Evolutionary conservation across 768 basidiomycete species (phyloP).

Genomic region (Podaxis sp.): DNA sequence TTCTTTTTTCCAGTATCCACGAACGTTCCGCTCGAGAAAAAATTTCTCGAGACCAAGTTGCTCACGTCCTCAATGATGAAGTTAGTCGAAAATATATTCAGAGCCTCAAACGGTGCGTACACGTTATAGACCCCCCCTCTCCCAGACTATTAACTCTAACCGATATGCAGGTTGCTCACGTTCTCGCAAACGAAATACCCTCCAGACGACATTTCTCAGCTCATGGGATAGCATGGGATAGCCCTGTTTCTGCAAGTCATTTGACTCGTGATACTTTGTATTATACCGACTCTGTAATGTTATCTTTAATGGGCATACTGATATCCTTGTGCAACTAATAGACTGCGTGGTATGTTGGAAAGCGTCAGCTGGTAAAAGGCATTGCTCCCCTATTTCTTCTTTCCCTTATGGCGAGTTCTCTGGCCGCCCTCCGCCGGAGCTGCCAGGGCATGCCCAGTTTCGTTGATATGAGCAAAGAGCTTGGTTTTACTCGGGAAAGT

Average conservation of each 20-base stretch:
- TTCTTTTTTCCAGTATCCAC: constrained; percentile 68
- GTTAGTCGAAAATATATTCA: constrained; percentile 99
- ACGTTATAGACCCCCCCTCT: not conserved
- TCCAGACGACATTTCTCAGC: constrained; percentile 85
- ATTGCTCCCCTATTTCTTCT: constrained; percentile 28
- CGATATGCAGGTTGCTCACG: constrained; percentile 69
- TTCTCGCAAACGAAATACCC: constrained; percentile 97
- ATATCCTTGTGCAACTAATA: not conserved
- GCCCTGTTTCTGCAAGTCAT: not conserved
- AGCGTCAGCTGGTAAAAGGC: not conserved
- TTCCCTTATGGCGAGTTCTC: constrained; percentile 32
- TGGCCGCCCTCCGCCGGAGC: constrained; percentile 25
- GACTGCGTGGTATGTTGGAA: not conserved
- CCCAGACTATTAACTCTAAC: not conserved
- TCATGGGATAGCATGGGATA: constrained; percentile 71
- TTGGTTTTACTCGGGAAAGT: constrained; percentile 68
- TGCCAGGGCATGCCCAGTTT: constrained; percentile 68
- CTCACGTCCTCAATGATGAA: constrained; percentile 98
- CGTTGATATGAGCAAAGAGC: constrained; percentile 70
- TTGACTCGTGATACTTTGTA: not conserved
- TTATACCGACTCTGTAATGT: not conserved
- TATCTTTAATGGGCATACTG: not conserved
- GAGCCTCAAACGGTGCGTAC: constrained; percentile 83
- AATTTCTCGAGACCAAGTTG: constrained; percentile 95
- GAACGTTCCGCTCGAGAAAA: constrained; percentile 98